Evolutionary conservation across 2,329 filamentous ascomycete species (phyloP), one percentile per base, ranked within the genome.

Genomic region (Sporothrix brunneoviolacea): DNA sequence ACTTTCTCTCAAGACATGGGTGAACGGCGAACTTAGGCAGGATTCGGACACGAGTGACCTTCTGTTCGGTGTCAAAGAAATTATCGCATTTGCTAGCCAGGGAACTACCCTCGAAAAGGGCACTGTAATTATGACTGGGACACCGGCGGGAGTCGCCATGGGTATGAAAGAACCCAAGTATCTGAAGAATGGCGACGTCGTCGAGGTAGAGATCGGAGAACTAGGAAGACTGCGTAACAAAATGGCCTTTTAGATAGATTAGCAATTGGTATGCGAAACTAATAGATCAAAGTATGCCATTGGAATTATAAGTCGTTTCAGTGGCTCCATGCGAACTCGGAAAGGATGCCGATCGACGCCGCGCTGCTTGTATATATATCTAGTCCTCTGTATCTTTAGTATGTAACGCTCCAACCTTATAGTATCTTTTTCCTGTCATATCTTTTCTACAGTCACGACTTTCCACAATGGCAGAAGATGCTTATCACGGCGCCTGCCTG

Each of bases 1-100:
- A 51, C 60, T 76, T 19, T 55, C 61, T 15, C 33, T 52, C 21
- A 16, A 37, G 50, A 52, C 50, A 4, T 38, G 28, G 33, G 50
- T 52, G 24, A 48, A 52, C 21, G 50, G 50, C 33, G 45, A 48
- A 27, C 22, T 44, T 35, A 24, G 50, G n/a, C 50, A 52, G 35
- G 39, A 52, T 19, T 38, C 44, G 12, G 19, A 36, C 39, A 52
- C 50, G 13, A 33, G 22, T 21, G 74, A 80, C 32, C 64, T 79
- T 18, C 77, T 80, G 51, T 79, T 79, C 59, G 69, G 62, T 18
- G 69, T 81, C 8, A 65, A 70, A 1, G 62, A 67, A 53, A 56
- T 72, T 2, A 58, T 72, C 19, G 68, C 63, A 59, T 71, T 69
- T 48, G 50, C 69, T 12, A 71, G 69, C 0, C 68, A 70, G 53